Base-by-base conservation (phyloP, 2,329 filamentous ascomycete genomes). In the Stemphylium beticola region DNA sequence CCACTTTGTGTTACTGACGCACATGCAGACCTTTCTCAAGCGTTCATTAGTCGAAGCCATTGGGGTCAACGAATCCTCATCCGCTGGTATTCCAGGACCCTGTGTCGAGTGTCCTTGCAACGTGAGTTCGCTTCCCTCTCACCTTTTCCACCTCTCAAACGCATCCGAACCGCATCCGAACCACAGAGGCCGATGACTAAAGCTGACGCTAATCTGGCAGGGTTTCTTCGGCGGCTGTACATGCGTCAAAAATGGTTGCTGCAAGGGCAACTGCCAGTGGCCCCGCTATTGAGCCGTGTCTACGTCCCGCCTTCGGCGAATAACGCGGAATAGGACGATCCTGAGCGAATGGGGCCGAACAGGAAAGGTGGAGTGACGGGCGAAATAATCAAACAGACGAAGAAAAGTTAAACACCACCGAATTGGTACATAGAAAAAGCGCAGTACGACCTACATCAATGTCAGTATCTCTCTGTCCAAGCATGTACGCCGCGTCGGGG, bases 41-140 rank as follows among this genome's bases (percentile, higher is more conserved):
- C 31, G 15, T 18, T 45, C 42, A 11, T 45, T 34, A 17, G 22
- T 33, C 29, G 20, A 22, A 18, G 31, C 18, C 32, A 24, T 34
- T 10, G 31, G 34, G 18, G 12, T 18, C 42, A 31, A n/a, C 18
- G 12, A 34, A 14, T 14, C 31, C 31, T 18, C 42, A 15, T 20
- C 20, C 18, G 31, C 31, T 20, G 18, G 32, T 17, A 33, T n/a
- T n/a, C 11, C 15, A 5, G 14, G 20, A 14, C 29, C 31, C 1
- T 45, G 42, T 22, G 15, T 36, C 42, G 31, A 45, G 18, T 45
- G 42, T 34, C 42, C 31, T 22, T 45, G 42, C 42, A 14, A 24
- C 17, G 42, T 45, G 34, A 14, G 31, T 15, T 20, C 3, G n/a
- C 12, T 45, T 15, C 42, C 33, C n/a, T 36, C 34, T 15, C n/a